Percentiles rank a stretch among this genome's conserved stretches.
These are phyloP conservation scores for Pezicula neosporulosa DNA, from an alignment of 2,329 filamentous ascomycete genomes.

Conservation along the genomic window DNA sequence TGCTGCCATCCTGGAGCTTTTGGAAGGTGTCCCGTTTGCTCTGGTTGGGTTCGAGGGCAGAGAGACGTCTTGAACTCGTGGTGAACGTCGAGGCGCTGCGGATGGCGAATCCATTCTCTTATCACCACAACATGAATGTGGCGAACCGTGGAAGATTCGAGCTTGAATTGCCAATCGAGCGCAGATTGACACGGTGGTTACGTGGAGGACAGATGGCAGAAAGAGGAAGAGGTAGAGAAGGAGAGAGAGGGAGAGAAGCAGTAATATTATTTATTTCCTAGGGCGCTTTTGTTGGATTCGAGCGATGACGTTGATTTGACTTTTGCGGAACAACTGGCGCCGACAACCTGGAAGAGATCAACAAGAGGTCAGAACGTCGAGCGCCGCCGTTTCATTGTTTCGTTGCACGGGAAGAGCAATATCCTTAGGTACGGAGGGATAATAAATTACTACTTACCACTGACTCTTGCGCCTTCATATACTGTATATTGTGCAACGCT, in stretches of 20 bases:
- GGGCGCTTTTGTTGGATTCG: neutral
- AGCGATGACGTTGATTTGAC: constrained; percentile 14
- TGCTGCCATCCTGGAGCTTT: constrained; percentile 12
- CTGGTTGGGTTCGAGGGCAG: constrained; percentile 8
- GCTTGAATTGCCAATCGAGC: constrained; percentile 2
- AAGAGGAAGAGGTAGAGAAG: constrained; percentile 7
- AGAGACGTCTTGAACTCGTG: constrained; percentile 18
- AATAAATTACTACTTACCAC: no score
- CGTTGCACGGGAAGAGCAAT: no score
- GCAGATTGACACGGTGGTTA: constrained; percentile 7
- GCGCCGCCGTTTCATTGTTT: neutral
- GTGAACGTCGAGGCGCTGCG: constrained; percentile 23
- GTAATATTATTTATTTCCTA: no score
- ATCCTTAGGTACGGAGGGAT: no score
- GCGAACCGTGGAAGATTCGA: constrained; percentile 3
- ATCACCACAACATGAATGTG: constrained; percentile 18
- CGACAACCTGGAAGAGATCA: neutral
- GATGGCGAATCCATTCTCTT: constrained; percentile 24
- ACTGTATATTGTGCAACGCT: no score
- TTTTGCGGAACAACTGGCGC: neutral
- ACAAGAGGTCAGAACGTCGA: neutral
- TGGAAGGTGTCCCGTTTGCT: constrained; percentile 4
- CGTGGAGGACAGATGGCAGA: constrained; percentile 15
- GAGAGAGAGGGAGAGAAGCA: neutral
- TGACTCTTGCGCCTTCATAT: no score